Percentiles rank a stretch among this genome's conserved stretches.
phyloP scores from a whole-genome alignment of 495 filamentous ascomycete species.

The Penicillium daleae region DNA sequence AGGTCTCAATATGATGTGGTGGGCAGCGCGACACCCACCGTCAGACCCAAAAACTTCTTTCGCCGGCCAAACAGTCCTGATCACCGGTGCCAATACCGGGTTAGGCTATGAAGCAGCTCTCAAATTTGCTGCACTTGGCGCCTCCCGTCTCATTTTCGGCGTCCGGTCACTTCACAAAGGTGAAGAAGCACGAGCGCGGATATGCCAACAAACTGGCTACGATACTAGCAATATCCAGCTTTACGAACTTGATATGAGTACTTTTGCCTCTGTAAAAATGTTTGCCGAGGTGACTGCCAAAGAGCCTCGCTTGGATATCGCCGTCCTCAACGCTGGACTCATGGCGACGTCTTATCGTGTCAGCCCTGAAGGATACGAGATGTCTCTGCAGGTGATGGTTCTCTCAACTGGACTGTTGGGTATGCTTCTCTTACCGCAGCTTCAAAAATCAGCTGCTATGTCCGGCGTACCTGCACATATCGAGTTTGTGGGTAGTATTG shows the following conservation, averaged over 20 bases:
- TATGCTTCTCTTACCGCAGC: neutral
- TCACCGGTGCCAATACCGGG: conserved; percentile 30
- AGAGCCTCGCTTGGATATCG: neutral
- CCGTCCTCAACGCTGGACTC: neutral
- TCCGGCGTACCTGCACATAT: neutral
- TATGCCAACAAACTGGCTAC: conserved; percentile 1
- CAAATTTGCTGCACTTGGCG: conserved; percentile 12
- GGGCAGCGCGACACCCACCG: conserved; percentile 18
- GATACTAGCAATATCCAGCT: neutral
- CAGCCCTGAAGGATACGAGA: neutral
- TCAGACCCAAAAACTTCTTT: conserved; percentile 20
- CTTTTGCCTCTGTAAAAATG: neutral
- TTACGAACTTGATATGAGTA: neutral
- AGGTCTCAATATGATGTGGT: conserved; percentile 6
- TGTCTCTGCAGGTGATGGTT: neutral
- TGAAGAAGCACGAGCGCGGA: neutral
- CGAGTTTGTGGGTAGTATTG: neutral
- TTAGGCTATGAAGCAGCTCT: conserved; percentile 26
- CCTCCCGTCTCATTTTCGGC: neutral
- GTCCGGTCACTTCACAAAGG: neutral
- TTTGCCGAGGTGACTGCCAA: neutral
- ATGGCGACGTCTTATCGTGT: neutral
- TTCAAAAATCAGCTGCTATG: neutral
- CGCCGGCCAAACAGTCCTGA: conserved; percentile 22
- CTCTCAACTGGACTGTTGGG: neutral